Conservation (phyloP, 306 rosid species). For the Castanospermum australe region DNA sequence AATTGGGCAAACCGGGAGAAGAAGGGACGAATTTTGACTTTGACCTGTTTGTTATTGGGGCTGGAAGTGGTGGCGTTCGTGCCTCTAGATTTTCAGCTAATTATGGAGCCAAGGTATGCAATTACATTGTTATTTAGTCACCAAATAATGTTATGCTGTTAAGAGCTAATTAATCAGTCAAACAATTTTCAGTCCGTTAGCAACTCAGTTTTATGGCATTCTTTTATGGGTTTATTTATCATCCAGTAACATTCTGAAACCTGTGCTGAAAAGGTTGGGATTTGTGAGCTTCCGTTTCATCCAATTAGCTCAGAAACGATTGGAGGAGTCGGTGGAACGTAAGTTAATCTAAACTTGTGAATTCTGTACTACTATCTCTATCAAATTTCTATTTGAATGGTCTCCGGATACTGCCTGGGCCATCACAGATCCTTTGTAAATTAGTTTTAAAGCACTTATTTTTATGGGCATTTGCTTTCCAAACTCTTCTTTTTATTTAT, state of each 20-base stretch:
- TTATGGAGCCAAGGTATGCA: conserved; percentile 79
- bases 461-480: not conserved
- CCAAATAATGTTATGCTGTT: not conserved
- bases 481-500: not conserved
- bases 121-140: not conserved
- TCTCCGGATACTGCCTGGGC: conserved; percentile 7
- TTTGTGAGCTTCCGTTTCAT: conserved; percentile 93
- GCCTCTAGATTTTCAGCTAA: conserved; percentile 83
- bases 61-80: conserved; percentile 99
- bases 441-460: not conserved
- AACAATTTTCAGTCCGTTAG: too few species aligned
- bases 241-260: conserved; percentile 23
- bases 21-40: conserved; percentile 58
- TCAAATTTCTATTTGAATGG: not conserved
- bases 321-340: conserved; percentile 99
- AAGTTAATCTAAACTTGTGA: conserved; percentile 33
- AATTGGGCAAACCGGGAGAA: conserved; percentile 41
- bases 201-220: too few species aligned
- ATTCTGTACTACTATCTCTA: not conserved
- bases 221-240: not conserved
- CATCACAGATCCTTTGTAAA: not conserved
- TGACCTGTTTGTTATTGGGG: conserved; percentile 89
- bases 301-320: conserved; percentile 80
- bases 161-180: not conserved
- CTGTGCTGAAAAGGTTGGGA: conserved; percentile 62